These are phyloP conservation scores for Cutaneotrichosporon sp. DNA, from an alignment of 1,284 basidiomycete genomes.

Conservation along the genomic window DNA sequence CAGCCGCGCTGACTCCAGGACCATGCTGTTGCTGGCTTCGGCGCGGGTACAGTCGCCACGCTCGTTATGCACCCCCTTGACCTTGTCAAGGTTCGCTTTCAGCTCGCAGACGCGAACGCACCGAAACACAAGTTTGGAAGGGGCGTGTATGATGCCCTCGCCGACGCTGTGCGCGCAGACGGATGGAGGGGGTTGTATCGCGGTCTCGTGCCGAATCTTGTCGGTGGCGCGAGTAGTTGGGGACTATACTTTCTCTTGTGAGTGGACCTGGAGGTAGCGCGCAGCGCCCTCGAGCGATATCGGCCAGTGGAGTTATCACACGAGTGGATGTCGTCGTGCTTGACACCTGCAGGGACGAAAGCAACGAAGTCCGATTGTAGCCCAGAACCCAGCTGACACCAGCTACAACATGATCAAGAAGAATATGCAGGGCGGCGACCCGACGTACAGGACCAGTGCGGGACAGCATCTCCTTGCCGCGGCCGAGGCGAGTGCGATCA, in stretches of 20 bases:
- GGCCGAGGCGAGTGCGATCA: conserved; percentile 89
- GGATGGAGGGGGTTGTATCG: conserved; percentile 87
- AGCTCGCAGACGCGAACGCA: conserved; percentile 66
- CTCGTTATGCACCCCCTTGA: conserved; percentile 98
- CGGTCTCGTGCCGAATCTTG: conserved; percentile 84
- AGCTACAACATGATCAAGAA: conserved; percentile 96
- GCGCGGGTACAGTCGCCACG: conserved; percentile 86
- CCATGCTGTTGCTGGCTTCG: conserved; percentile 89
- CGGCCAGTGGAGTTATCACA: no score
- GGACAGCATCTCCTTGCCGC: conserved; percentile 82
- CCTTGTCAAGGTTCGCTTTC: conserved; percentile 90
- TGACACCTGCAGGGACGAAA: no score
- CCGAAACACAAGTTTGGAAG: conserved; percentile 60
- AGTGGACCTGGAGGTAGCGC: conserved; percentile 43
- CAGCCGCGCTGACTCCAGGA: conserved; percentile 51
- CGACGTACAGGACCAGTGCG: conserved; percentile 57
- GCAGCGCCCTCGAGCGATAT: no score
- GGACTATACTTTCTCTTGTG: conserved; percentile 97
- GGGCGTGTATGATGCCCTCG: conserved; percentile 71
- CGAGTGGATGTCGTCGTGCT: no score
- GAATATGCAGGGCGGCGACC: conserved; percentile 50
- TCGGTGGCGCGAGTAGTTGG: conserved; percentile 96
- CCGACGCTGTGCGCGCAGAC: conserved; percentile 66
- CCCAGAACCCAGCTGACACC: no score
- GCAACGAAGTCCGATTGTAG: no score